Evolutionary conservation across 2,329 filamentous ascomycete species (phyloP).

Genomic region (Penicillium sp.): DNA sequence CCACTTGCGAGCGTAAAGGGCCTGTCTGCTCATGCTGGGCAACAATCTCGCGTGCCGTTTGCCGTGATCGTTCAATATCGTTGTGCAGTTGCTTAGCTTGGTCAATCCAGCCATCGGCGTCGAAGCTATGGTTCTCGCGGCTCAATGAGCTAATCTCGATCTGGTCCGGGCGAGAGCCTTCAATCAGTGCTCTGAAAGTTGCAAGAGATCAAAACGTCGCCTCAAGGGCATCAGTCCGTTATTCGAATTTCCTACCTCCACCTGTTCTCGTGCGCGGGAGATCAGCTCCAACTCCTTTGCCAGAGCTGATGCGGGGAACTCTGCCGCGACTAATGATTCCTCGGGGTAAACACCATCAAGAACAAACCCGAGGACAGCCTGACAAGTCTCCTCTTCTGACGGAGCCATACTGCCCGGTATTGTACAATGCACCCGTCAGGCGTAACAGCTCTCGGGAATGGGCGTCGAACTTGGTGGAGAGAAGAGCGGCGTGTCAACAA

Average conservation of each 20-base stretch:
- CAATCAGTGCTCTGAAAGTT: slow-evolving; percentile 2
- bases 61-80: slow-evolving; percentile 75
- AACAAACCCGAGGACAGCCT: slow-evolving; percentile 61
- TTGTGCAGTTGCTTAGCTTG: slow-evolving; percentile 79
- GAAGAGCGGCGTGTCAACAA: slow-evolving; percentile 20
- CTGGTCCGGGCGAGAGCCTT: slow-evolving; percentile 33
- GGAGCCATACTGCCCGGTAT: slow-evolving; percentile 20
- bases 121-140: slow-evolving; percentile 66
- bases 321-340: slow-evolving; percentile 50
- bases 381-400: slow-evolving; percentile 44
- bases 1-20: slow-evolving; percentile 56
- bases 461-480: neutral
- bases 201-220: no score
- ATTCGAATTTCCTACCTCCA: slow-evolving; percentile 40
- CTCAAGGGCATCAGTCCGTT: no score
- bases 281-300: slow-evolving; percentile 48
- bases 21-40: slow-evolving; percentile 66
- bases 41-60: slow-evolving; percentile 74
- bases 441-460: neutral
- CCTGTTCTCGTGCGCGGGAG: slow-evolving; percentile 46
- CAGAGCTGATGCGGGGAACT: slow-evolving; percentile 46
- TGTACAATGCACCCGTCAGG: no score
- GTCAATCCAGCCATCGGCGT: slow-evolving; percentile 78
- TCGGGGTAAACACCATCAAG: slow-evolving; percentile 52
- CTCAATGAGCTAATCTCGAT: slow-evolving; percentile 70